Conservation (phyloP, 2,329 filamentous ascomycete species). For the Fusarium burgessii region DNA sequence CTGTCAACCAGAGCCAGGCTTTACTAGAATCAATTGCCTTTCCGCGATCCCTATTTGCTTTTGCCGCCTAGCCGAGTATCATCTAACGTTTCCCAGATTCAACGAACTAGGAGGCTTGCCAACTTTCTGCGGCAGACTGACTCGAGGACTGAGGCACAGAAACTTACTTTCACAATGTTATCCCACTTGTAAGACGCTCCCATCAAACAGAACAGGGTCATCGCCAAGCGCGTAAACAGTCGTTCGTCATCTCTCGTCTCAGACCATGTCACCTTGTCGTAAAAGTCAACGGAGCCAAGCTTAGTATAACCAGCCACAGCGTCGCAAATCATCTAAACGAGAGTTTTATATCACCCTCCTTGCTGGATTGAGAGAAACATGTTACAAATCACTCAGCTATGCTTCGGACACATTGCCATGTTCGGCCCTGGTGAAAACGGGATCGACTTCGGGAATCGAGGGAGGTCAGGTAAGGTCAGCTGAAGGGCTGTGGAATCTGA, state of each 20-base stretch:
- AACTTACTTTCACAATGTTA: slow-evolving; percentile 21
- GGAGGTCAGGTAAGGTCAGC: slow-evolving; percentile 19
- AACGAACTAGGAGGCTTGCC: slow-evolving; percentile 25
- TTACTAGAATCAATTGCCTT: slow-evolving; percentile 30
- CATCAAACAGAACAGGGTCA: slow-evolving; percentile 24
- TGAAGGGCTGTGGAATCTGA: slow-evolving; percentile 23
- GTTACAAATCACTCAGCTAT: slow-evolving; percentile 9
- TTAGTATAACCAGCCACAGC: slow-evolving; percentile 11
- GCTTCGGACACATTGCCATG: slow-evolving; percentile 27
- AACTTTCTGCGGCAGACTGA: slow-evolving; percentile 33
- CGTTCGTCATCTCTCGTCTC: slow-evolving; percentile 25
- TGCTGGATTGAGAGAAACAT: slow-evolving; percentile 14
- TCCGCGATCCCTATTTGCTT: slow-evolving; percentile 35
- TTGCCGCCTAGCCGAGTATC: slow-evolving; percentile 33
- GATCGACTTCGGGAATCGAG: slow-evolving; percentile 42
- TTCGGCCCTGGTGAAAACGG: slow-evolving; percentile 26
- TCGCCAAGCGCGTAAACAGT: slow-evolving; percentile 18
- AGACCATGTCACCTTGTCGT: slow-evolving; percentile 35
- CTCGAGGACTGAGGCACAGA: slow-evolving; percentile 26
- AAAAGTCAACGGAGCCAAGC: slow-evolving; percentile 19
- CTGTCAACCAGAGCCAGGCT: slow-evolving; percentile 16
- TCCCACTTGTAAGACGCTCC: slow-evolving; percentile 3
- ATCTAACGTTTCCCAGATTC: slow-evolving; percentile 29
- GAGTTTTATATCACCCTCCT: slow-evolving; percentile 12
- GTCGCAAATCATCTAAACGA: slow-evolving; percentile 18